Conservation (phyloP, 2,329 filamentous ascomycete genomes). For the Didymosphaeria variabile region DNA sequence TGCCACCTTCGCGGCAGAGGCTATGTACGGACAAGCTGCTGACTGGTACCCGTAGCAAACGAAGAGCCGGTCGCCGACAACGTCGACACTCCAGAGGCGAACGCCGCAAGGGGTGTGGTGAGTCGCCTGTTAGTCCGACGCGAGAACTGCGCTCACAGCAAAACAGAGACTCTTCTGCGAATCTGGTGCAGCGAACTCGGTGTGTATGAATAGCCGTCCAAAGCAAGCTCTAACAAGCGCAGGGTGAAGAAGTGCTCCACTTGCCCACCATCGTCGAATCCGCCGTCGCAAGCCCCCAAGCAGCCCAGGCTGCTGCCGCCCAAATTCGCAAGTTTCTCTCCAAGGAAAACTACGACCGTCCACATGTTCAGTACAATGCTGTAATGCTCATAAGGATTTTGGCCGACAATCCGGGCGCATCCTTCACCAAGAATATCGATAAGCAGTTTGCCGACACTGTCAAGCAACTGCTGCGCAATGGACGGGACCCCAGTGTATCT, state of each 20-base stretch:
- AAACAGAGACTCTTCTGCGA: constrained; percentile 85
- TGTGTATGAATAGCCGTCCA: constrained; percentile 23
- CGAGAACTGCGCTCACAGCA: constrained; percentile 21
- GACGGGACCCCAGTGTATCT: constrained; percentile 77
- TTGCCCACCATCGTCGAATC: constrained; percentile 93
- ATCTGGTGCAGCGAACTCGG: constrained; percentile 67
- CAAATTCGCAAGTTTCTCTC: constrained; percentile 84
- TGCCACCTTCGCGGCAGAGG: not conserved
- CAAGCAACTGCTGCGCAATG: constrained; percentile 76
- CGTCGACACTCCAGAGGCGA: constrained; percentile 72
- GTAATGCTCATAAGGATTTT: constrained; percentile 95
- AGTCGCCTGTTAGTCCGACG: constrained; percentile 41
- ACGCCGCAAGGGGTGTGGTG: constrained; percentile 73
- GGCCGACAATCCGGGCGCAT: constrained; percentile 86
- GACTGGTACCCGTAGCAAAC: constrained; percentile 30
- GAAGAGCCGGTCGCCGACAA: constrained; percentile 38
- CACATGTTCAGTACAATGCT: constrained; percentile 90
- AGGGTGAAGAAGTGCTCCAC: constrained; percentile 90
- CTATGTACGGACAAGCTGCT: not conserved
- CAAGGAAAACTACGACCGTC: constrained; percentile 70
- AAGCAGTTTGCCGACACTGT: constrained; percentile 80
- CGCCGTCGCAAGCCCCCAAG: constrained; percentile 88
- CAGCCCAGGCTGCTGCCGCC: constrained; percentile 81
- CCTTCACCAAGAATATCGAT: constrained; percentile 91
- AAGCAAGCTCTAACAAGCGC: constrained; percentile 26